Base-by-base conservation (phyloP, 257 asterid species). In the Galeopsis tetrahit region DNA sequence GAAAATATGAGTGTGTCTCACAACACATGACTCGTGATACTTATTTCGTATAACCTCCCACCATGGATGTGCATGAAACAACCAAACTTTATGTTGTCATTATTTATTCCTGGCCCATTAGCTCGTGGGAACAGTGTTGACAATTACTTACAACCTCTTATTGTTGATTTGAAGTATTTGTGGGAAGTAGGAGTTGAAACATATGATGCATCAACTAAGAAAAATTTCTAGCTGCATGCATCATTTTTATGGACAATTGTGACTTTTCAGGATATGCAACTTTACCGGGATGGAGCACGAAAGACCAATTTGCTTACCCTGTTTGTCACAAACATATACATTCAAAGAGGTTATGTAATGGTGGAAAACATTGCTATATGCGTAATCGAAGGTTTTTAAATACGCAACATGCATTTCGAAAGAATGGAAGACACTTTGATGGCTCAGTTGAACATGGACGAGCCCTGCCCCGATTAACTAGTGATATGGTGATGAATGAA, bases 231-330 rank as follows among this genome's bases (percentile, higher is more conserved):
- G 2, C 40, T 63, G 8, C 53, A 9, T 17, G 69, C 53, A 39
- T 42, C 39, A 63, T 2, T 64, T 14, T 2, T 64, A 3, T 64
- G 69, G 68, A 39, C 68, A 14, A 63, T 63, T 0, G 6, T 51
- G 14, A 35, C 38, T 39, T 63, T 63, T 63, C 69, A 5, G 0
- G 69, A 15, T 63, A 63, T 40, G 38, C 36, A 17, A 39, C 2
- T 63, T 40, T 63, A 38, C 42, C 55, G 0, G 69, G 69, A 39
- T 63, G 52, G 52, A 39, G 52, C 11, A 63, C 68, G 2, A 39
- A 63, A 63, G 38, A 38, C 2, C 1, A 63, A 63, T 39, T 15
- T 9, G 69, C 69, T 39, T 63, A 53, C 11, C 52, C 69, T 3
- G 1, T 4, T 63, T 63, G 69, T 40, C 31, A 39, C 5, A n/a